Conservation (phyloP, 1,284 basidiomycete genomes). For the Dichomitus squalens region DNA sequence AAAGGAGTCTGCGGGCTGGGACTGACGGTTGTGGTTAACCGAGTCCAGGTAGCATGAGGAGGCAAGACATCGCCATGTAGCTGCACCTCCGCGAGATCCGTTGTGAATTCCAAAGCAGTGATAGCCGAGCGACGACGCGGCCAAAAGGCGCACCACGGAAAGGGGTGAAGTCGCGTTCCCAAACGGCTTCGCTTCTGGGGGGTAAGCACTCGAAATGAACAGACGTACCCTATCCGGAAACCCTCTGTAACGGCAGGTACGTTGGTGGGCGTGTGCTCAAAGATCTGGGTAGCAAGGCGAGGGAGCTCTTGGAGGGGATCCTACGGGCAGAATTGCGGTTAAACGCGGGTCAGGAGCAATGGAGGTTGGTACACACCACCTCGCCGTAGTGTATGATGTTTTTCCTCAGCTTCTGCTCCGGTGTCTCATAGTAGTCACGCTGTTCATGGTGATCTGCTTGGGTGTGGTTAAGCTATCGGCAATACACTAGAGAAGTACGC, state of each 20-base stretch:
- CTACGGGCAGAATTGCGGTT: constrained; percentile 38
- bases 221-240: constrained; percentile 70
- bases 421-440: constrained; percentile 64
- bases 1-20: too few relatives aligned
- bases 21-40: too few relatives aligned
- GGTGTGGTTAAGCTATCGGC: not conserved
- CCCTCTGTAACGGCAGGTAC: constrained; percentile 72
- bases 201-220: not conserved
- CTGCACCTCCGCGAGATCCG: too few relatives aligned
- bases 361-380: constrained; percentile 61
- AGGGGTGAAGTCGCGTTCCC: too few relatives aligned
- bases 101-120: too few relatives aligned
- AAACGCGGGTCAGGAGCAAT: not conserved
- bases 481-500: not conserved
- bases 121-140: too few relatives aligned
- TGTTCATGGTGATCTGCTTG: constrained; percentile 55
- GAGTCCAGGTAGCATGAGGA: too few relatives aligned
- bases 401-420: constrained; percentile 71
- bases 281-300: constrained; percentile 65
- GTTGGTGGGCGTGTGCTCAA: constrained; percentile 56
- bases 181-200: not conserved
- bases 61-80: too few relatives aligned
- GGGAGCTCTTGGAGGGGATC: constrained; percentile 74
- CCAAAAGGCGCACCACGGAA: too few relatives aligned
- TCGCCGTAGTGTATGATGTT: constrained; percentile 79